A percentile compares a stretch with the other conserved stretches of the same genome.
phyloP scores from a whole-genome alignment of 306 rosid genomes.

The Ziziphus jujuba region DNA sequence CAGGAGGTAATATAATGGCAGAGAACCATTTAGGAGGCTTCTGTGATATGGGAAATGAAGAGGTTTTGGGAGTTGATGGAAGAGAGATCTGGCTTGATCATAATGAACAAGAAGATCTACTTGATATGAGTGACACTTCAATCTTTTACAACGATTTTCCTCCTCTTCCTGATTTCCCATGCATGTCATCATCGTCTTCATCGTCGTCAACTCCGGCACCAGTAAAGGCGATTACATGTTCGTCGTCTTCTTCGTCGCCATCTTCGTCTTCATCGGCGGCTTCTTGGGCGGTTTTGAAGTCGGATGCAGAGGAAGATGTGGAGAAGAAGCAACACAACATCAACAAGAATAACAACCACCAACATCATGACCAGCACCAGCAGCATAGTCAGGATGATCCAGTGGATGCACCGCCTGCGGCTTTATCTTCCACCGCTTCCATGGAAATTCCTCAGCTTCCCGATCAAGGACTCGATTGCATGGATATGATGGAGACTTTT shows the following conservation, averaged over 20 bases:
- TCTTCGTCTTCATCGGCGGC: slow-evolving; percentile 64
- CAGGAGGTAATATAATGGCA: slow-evolving; percentile 33
- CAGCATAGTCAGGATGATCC: too few species aligned
- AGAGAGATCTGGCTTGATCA: slow-evolving; percentile 58
- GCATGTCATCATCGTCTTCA: slow-evolving; percentile 92
- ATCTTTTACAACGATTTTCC: slow-evolving; percentile 82
- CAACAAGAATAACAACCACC: too few species aligned
- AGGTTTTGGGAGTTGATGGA: slow-evolving; percentile 26
- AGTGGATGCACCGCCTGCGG: slow-evolving; percentile 19
- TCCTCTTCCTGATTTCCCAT: slow-evolving; percentile 74
- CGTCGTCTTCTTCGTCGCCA: slow-evolving; percentile 46
- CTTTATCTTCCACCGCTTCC: slow-evolving; percentile 61
- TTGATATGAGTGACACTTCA: slow-evolving; percentile 45
- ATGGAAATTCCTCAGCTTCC: slow-evolving; percentile 51
- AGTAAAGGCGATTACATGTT: slow-evolving; percentile 39
- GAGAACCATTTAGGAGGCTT: slow-evolving; percentile 22
- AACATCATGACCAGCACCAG: too few species aligned
- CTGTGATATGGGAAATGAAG: slow-evolving; percentile 27
- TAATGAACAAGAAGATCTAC: slow-evolving; percentile 35
- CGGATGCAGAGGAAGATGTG: slow-evolving; percentile 48
- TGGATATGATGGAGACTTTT: slow-evolving; percentile 66
- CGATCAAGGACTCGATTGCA: slow-evolving; percentile 39
- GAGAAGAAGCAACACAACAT: slow-evolving; percentile 22
- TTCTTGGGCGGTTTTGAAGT: slow-evolving; percentile 71
- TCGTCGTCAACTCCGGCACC: slow-evolving; percentile 53